These are phyloP conservation scores for Plasmopara halstedii DNA, from an alignment of 352 stramenopile species.

Conservation along the genomic window DNA sequence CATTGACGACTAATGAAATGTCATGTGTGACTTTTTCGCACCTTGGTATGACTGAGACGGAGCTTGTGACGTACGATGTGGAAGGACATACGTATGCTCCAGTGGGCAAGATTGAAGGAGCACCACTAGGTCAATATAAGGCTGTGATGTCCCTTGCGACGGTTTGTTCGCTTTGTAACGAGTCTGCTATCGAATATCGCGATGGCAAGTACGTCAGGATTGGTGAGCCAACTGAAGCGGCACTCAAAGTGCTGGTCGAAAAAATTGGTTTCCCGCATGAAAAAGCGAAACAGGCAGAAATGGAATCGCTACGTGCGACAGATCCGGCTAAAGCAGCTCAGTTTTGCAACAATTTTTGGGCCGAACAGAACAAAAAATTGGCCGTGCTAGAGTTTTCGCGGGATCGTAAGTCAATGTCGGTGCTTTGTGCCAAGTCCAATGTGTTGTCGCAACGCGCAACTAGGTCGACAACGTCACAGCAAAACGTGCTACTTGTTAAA, in stretches of 20 bases:
- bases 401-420: constrained; percentile 98
- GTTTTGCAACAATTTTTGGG: constrained; percentile 79
- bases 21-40: constrained; percentile 78
- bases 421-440: constrained; percentile 74
- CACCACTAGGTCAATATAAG: constrained; percentile 52
- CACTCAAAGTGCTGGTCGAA: constrained; percentile 91
- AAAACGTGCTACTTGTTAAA: constrained; percentile 97
- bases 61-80: constrained; percentile 87
- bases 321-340: constrained; percentile 70
- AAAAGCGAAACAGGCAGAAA: constrained; percentile 49
- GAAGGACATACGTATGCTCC: constrained; percentile 93
- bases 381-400: constrained; percentile 96
- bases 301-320: constrained; percentile 41
- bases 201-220: constrained; percentile 86
- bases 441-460: constrained; percentile 33
- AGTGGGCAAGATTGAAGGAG: constrained; percentile 59
- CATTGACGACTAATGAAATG: constrained; percentile 99
- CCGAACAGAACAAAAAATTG: constrained; percentile 79
- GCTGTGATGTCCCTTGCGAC: constrained; percentile 78
- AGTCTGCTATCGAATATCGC: constrained; percentile 87
- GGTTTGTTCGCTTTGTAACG: constrained; percentile 96
- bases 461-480: constrained; percentile 49
- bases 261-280: constrained; percentile 90
- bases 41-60: constrained; percentile 48
- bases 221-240: constrained; percentile 96